Evolutionary conservation across 169 alveolate genomes (phyloP), one percentile per base, ranked within the genome.

Genomic region (Cryptosporidium felis): DNA sequence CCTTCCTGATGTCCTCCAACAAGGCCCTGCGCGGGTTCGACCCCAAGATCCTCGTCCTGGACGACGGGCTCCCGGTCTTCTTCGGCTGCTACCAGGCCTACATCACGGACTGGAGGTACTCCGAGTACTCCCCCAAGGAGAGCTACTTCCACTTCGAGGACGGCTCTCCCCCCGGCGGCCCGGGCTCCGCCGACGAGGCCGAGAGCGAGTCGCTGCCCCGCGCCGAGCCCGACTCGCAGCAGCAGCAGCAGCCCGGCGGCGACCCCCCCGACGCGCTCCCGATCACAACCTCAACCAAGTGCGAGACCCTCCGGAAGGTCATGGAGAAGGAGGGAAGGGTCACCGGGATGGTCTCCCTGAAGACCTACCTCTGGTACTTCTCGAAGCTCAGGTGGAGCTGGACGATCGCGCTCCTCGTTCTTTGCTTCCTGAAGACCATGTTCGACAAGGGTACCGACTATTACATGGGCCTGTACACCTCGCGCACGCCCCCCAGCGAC

Each of bases 391-490:
- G 56, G 42, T 74, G 85, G 85, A 74, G 44, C 14, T 74, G 85
- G 85, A 74, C 85, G 16, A 14, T 74, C 9, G 45, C 74, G 3
- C 23, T 74, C 16, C 26, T 74, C 23, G n/a, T 53, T 16, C 26
- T 74, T 16, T 74, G 85, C 26, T 74, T 8, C 16, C 38, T 34
- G 10, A 74, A 74, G 42, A 74, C 85, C 12, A 28, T 74, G 74
- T 74, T 74, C 56, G 85, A 74, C 42, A 74, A 74, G 26, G 85
- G 85, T 53, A 53, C 85, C 18, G 85, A 74, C n/a, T 74, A 74
- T 53, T 74, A 74, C 40, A 74, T 74, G 85, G 85, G 85, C 36
- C 41, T 32, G 0, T 74, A 74, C 41, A 74, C 85, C 3, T 74
- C 85, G 3, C 51, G 67, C 51, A 6, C 42, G 12, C 85, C 85